A percentile compares a stretch with the other conserved stretches of the same genome.
Evolutionary conservation across 306 rosid genomes (phyloP).

Genomic region (Cucurbita maxima): DNA sequence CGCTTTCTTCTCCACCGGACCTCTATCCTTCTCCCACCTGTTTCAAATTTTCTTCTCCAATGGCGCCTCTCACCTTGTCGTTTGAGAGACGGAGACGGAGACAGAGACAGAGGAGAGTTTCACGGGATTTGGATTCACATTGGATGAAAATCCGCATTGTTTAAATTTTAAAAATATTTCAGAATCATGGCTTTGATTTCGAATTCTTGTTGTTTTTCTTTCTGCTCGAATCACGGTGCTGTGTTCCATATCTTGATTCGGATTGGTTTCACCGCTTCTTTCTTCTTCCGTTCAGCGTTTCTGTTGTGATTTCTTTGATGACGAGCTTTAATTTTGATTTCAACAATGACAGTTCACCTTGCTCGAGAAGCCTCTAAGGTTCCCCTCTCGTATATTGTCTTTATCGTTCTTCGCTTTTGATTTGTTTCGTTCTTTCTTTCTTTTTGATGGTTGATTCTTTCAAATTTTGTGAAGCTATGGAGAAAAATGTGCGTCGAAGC

Average conservation of each 20-base stretch:
- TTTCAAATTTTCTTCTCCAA: neutral
- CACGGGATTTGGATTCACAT: neutral
- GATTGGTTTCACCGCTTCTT: neutral
- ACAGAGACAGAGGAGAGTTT: neutral
- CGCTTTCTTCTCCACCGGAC: neutral
- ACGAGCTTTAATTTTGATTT: neutral
- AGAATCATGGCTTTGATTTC: neutral
- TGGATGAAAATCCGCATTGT: neutral
- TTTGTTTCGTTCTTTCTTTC: neutral
- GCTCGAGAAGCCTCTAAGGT: neutral
- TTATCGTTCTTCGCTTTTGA: neutral
- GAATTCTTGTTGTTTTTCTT: neutral
- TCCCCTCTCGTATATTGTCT: neutral
- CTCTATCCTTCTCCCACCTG: neutral
- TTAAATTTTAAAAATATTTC: neutral
- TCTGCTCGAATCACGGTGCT: neutral
- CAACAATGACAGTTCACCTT: neutral
- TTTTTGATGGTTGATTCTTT: neutral
- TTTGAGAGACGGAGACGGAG: neutral
- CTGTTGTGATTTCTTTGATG: neutral
- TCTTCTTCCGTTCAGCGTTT: neutral
- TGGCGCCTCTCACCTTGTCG: neutral
- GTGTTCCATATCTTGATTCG: neutral
- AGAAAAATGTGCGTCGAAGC: conserved; percentile 56
- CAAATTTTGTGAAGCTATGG: conserved; percentile 38